Base-by-base conservation (phyloP, 140 eudicot species). In the Senecio squalidus region DNA sequence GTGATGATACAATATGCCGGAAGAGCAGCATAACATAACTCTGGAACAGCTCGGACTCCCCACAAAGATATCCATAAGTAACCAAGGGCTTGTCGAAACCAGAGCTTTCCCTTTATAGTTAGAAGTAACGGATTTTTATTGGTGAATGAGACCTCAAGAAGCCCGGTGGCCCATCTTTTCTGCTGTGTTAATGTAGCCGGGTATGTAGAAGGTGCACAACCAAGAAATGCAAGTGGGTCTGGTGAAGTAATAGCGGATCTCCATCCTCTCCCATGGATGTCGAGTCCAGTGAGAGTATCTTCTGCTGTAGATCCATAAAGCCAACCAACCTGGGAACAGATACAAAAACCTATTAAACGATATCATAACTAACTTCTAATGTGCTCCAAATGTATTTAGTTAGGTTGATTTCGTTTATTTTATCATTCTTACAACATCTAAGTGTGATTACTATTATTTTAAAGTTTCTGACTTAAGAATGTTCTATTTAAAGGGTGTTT, bases 211-310 rank as follows among this genome's bases (percentile, higher is more conserved):
- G 93, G 87, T 22, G 78, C 70, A 38, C 75, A 79, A 27, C 87
- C 87, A n/a, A 76, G 82, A 68, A 84, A 84, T 0, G 71, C 68
- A 4, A 50, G 55, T 11, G 78, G 78, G 24, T 71, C 72, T 0
- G 79, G 67, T 3, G 58, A 2, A 16, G 67, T 60, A 3, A n/a
- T n/a, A 24, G 21, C 27, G 4, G 94, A 74, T 61, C 18, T 74
- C 87, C 87, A 84, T 25, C 94, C 94, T 50, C 61, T 60, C 14
- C 55, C 58, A 8, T 84, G 94, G 17, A 84, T 84, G 9, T n/a
- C 16, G 3, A 74, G 29, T 36, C 82, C 82, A 13, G 85, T 80
- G 10, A 84, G 70, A 4, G 61, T 1, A 31, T 84, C 94, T 53
- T 84, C 94, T 0, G 82, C 23, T 49, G 77, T 22, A 3, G 94